Percentiles rank a stretch among this genome's conserved stretches.
Evolutionary conservation across 2,329 filamentous ascomycete species (phyloP).

Genomic region (Eutypa lata): DNA sequence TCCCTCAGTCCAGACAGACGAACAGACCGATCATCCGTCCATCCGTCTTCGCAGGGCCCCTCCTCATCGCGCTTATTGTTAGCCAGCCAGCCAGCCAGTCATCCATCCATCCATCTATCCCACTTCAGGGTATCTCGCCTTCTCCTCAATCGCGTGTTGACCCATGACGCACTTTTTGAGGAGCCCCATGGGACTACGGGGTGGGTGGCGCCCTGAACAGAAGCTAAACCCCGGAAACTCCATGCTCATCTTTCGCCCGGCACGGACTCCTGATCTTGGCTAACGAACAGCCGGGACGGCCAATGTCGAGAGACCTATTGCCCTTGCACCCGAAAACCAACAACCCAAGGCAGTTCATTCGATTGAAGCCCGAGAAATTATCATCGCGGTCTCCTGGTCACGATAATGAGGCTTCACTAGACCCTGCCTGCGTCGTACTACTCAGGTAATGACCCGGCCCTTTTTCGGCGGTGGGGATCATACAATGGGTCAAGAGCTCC

Average conservation of each 20-base stretch:
- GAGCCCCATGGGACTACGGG: not conserved
- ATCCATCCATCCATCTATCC: not conserved
- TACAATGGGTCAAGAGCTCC: not conserved
- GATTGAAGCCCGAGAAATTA: not conserved
- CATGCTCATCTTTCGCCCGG: too few relatives aligned
- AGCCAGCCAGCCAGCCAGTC: not conserved
- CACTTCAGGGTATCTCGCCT: not conserved
- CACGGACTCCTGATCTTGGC: too few relatives aligned
- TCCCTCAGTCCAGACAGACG: not conserved
- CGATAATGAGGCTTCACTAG: not conserved
- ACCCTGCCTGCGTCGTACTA: not conserved
- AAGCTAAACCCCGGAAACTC: too few relatives aligned
- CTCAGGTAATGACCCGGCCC: not conserved
- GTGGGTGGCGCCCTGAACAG: not conserved
- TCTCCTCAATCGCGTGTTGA: not conserved
- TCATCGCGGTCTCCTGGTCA: not conserved
- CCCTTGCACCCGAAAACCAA: not conserved
- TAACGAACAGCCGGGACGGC: too few relatives aligned
- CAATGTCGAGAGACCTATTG: too few relatives aligned
- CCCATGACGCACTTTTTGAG: not conserved
- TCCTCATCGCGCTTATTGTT: not conserved
- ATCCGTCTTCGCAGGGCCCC: not conserved
- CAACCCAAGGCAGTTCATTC: not conserved
- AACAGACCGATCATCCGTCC: too few relatives aligned
- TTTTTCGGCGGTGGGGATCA: not conserved